Base-by-base conservation (phyloP, 164 flowering plant genomes). In the Vitis cinerea region DNA sequence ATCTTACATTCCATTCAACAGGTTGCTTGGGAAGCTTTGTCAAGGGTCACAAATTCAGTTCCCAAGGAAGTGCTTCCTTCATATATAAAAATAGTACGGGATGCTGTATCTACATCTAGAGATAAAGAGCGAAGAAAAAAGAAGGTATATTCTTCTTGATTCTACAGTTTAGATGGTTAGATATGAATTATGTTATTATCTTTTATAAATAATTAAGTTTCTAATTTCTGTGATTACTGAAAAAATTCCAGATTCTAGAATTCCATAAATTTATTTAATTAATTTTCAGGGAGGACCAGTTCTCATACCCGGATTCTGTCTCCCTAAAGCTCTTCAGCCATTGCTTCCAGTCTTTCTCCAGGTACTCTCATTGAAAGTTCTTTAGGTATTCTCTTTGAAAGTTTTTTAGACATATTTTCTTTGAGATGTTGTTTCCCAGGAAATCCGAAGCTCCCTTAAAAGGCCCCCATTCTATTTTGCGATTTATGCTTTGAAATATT, bases 21-120 rank as follows among this genome's bases (percentile, higher is more conserved):
- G 99, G 89, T 74, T 83, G 87, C 97, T 51, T 96, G 99, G 99
- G 98, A 96, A 81, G 98, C 98, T 65, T 81, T 96, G 54, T 84
- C 92, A 51, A 86, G 90, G 72, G 97, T 96, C 69, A 73, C 90
- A 67, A 79, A 82, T 48, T 96, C 98, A 19, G 83, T 93, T 74
- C 98, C 99, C 2, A 92, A 93, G 77, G 98, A 96, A 86, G 81
- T 89, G 62, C 95, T 93, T 74, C 91, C 99, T 62, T 83, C 97
- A 30, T 88, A 91, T 73, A 83, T 96, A 64, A 96, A 96, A 78
- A 66, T 89, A 50, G 98, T 96, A 3, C 97, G 99, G 63, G 99
- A 93, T 87, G 97, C 99, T 61, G 83, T 93, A 12, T 96, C 98
- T 58, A 90, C 98, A 66, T 80, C 98, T 3, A 80, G 95, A 74